phyloP scores from a whole-genome alignment of 306 rosid species.

The Quercus mongolica region DNA sequence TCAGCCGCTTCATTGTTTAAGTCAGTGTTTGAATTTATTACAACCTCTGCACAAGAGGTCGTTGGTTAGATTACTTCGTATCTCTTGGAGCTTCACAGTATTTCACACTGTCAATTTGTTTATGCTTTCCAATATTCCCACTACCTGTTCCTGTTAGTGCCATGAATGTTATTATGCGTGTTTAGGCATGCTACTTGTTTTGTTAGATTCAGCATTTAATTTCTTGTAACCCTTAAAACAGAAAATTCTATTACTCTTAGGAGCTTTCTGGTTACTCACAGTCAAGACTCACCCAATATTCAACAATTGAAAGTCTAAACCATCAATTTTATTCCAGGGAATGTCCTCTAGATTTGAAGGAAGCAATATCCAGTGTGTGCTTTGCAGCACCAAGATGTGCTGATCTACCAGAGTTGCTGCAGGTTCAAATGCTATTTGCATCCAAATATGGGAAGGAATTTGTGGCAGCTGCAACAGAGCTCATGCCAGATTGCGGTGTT shows the following conservation, averaged over 20 bases:
- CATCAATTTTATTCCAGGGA: slow-evolving; percentile 49
- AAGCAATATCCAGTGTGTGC: slow-evolving; percentile 89
- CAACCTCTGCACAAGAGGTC: neutral
- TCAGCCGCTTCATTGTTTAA: neutral
- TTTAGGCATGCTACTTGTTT: neutral
- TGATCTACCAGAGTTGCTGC: slow-evolving; percentile 83
- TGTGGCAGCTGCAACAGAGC: slow-evolving; percentile 83
- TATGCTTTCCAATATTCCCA: neutral
- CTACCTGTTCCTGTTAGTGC: neutral
- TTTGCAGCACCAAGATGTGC: slow-evolving; percentile 98
- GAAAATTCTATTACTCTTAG: neutral
- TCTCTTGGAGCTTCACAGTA: neutral
- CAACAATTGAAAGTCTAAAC: neutral
- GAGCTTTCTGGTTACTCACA: neutral
- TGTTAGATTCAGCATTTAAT: neutral
- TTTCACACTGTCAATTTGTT: neutral
- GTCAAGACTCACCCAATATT: neutral
- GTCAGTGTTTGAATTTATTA: neutral
- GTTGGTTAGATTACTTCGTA: neutral
- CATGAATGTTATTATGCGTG: neutral
- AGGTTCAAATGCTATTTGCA: slow-evolving; percentile 79
- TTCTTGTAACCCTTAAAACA: neutral
- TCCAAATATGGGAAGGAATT: slow-evolving; percentile 90
- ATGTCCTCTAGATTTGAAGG: slow-evolving; percentile 91
- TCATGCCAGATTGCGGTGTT: slow-evolving; percentile 87